Conservation (phyloP, 2,329 filamentous ascomycete species). For the Venturia pyrina region DNA sequence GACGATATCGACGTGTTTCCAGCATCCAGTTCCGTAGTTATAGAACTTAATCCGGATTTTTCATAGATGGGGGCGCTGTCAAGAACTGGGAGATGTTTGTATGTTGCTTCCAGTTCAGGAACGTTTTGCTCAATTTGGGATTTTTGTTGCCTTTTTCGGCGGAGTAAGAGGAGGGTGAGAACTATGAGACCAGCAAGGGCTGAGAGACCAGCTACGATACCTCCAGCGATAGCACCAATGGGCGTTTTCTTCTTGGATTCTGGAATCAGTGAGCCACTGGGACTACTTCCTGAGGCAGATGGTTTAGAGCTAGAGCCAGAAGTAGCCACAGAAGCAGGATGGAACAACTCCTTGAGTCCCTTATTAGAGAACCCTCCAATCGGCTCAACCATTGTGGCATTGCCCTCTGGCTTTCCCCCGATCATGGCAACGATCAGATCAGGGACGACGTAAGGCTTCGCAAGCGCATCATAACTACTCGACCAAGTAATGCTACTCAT, state of each 20-base stretch:
- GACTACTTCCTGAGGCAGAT: background rate
- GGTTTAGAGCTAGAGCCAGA: background rate
- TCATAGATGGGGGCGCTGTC: background rate
- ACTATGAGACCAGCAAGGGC: background rate
- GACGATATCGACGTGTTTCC: background rate
- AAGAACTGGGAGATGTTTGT: background rate
- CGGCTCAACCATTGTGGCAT: background rate
- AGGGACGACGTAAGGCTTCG: constrained; percentile 21
- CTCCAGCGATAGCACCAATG: background rate
- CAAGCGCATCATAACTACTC: constrained; percentile 21
- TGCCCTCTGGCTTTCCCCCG: constrained; percentile 19
- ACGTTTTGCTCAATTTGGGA: background rate
- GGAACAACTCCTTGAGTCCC: background rate
- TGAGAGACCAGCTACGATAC: background rate
- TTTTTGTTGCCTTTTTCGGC: background rate
- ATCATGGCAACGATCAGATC: constrained; percentile 18
- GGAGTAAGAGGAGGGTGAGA: background rate
- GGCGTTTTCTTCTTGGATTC: background rate
- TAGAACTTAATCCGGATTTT: background rate
- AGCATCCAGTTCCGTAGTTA: background rate
- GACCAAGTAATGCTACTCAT: constrained; percentile 23
- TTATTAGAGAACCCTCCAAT: background rate
- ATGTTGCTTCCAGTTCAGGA: background rate
- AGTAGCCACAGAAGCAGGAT: background rate
- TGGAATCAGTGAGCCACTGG: background rate